A percentile compares a stretch with the other conserved stretches of the same genome.
Evolutionary conservation across 305 asterid species (phyloP).

Genomic region (Fraxinus dipetala): DNA sequence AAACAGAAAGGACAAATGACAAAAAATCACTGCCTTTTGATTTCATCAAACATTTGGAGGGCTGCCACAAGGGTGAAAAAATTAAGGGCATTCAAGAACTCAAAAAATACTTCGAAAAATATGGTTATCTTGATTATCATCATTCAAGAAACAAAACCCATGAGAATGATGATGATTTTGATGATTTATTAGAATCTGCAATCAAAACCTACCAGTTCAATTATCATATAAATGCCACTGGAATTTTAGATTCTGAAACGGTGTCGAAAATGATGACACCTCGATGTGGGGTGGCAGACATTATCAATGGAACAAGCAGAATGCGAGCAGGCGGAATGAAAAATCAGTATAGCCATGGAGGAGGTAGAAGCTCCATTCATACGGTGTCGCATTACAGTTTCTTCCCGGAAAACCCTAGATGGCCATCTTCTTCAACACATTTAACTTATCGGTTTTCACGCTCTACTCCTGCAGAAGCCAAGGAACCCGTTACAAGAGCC

Average conservation of each 20-base stretch:
- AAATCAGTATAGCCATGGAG: background rate
- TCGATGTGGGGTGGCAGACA: slow-evolving; percentile 21
- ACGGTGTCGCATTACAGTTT: slow-evolving; percentile 25
- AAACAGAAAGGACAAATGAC: background rate
- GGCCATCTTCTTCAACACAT: slow-evolving; percentile 25
- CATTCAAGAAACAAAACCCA: background rate
- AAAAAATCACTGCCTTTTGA: slow-evolving; percentile 10
- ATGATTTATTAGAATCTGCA: slow-evolving; percentile 5
- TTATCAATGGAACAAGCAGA: slow-evolving; percentile 7
- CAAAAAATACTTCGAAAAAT: slow-evolving; percentile 17
- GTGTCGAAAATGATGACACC: slow-evolving; percentile 4
- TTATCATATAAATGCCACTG: slow-evolving; percentile 6
- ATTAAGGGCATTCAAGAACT: slow-evolving; percentile 16
- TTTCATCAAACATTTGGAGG: slow-evolving; percentile 22
- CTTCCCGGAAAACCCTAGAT: slow-evolving; percentile 3
- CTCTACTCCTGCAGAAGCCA: background rate
- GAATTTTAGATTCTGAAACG: slow-evolving; percentile 9
- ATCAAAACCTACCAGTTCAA: slow-evolving; percentile 19
- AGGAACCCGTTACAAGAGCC: slow-evolving; percentile 29
- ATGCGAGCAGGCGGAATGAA: background rate
- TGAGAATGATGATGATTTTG: background rate
- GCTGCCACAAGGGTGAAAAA: slow-evolving; percentile 28
- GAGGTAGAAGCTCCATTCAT: background rate
- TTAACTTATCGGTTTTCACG: slow-evolving; percentile 18
- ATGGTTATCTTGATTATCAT: slow-evolving; percentile 23